phyloP scores from a whole-genome alignment of 2,329 filamentous ascomycete species.

The Elsinoe perseae region DNA sequence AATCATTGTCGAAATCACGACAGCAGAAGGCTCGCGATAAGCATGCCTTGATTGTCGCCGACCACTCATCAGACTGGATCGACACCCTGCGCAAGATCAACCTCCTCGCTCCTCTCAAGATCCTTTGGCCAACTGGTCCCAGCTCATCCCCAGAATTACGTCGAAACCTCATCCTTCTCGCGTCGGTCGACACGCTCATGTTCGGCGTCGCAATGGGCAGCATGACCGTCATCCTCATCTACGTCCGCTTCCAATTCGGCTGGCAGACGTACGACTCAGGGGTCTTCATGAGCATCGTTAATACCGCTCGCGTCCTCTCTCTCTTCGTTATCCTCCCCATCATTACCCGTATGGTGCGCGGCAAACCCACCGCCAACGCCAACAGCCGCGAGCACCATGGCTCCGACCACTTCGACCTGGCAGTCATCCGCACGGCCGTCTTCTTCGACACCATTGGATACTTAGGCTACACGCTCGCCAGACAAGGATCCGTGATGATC shows the following conservation, averaged over 20 bases:
- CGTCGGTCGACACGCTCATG: constrained; percentile 71
- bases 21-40: constrained; percentile 65
- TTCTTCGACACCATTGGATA: constrained; percentile 70
- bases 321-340: constrained; percentile 69
- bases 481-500: constrained; percentile 57
- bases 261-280: constrained; percentile 79
- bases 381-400: constrained; percentile 51
- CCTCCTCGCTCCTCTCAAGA: constrained; percentile 66
- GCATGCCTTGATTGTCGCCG: constrained; percentile 39
- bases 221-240: constrained; percentile 74
- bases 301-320: constrained; percentile 64
- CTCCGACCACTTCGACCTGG: constrained; percentile 69
- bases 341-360: constrained; percentile 68
- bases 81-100: constrained; percentile 47
- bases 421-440: constrained; percentile 66
- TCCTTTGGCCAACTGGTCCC: constrained; percentile 65
- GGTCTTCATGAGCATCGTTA: constrained; percentile 72
- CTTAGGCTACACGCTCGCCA: constrained; percentile 63
- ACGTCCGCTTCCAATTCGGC: constrained; percentile 68
- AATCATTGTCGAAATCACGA: constrained; percentile 69
- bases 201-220: constrained; percentile 76
- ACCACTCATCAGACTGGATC: constrained; percentile 36
- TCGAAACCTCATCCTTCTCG: constrained; percentile 73
- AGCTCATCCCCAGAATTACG: constrained; percentile 56
- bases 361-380: constrained; percentile 38